Conservation (phyloP, 2,329 filamentous ascomycete species). For the Exophiala dermatitidis region DNA sequence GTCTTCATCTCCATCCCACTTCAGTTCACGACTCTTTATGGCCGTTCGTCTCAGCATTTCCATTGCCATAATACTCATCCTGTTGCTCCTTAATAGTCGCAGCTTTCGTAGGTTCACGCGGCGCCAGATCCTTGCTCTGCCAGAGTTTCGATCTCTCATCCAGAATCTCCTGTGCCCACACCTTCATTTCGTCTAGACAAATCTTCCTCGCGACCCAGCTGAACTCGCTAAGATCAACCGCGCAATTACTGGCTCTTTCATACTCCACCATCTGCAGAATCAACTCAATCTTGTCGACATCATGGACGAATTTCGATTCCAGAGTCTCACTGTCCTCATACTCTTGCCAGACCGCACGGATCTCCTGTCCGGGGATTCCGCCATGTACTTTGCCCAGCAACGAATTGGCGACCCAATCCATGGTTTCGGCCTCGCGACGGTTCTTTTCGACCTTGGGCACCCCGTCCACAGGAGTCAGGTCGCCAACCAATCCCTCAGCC, state of each 20-base stretch:
- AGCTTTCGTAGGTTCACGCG: slow-evolving; percentile 17
- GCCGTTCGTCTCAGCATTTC: slow-evolving; percentile 1
- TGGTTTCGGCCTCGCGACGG: slow-evolving; percentile 76
- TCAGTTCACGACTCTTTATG: slow-evolving; percentile 1
- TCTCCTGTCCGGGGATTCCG: slow-evolving; percentile 61
- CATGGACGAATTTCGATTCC: slow-evolving; percentile 86
- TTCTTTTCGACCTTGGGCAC: slow-evolving; percentile 83
- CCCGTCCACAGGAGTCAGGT: slow-evolving; percentile 89
- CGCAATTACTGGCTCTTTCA: slow-evolving; percentile 61
- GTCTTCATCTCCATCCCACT: neutral
- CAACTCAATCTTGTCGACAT: slow-evolving; percentile 95
- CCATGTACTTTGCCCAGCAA: slow-evolving; percentile 69
- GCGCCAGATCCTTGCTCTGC: slow-evolving; percentile 41
- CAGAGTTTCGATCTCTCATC: slow-evolving; percentile 69
- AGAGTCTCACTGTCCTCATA: slow-evolving; percentile 82
- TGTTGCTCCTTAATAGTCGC: slow-evolving; percentile 25
- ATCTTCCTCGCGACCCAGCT: slow-evolving; percentile 68
- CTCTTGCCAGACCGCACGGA: slow-evolving; percentile 82
- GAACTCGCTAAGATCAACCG: slow-evolving; percentile 78
- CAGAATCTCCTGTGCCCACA: slow-evolving; percentile 71
- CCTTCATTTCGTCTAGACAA: slow-evolving; percentile 66
- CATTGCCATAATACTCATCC: slow-evolving; percentile 27
- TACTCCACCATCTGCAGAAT: slow-evolving; percentile 95
- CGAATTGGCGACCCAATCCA: slow-evolving; percentile 75
- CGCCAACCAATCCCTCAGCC: slow-evolving; percentile 89